These are phyloP conservation scores for Apiospora saccharicola DNA, from an alignment of 2,329 filamentous ascomycete genomes.

Conservation along the genomic window DNA sequence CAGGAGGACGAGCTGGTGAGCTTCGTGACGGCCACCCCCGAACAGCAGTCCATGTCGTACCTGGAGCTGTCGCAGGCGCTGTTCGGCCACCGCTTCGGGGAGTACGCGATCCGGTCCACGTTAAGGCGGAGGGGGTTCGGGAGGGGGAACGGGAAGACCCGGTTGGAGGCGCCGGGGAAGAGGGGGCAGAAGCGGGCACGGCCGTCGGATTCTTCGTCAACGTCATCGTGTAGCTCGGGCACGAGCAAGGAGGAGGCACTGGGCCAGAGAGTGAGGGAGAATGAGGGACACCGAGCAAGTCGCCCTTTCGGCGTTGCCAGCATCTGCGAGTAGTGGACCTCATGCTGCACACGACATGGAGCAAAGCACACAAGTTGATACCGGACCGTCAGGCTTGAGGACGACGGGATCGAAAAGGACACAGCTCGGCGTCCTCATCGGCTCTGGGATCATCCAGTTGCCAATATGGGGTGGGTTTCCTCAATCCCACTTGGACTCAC, in stretches of 20 bases:
- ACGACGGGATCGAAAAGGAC: background rate
- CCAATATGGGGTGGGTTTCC: constrained; percentile 4
- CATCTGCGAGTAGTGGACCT: background rate
- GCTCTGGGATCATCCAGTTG: constrained; percentile 8
- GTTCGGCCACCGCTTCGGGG: background rate
- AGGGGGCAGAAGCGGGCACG: background rate
- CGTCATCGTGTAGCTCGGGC: too few species aligned
- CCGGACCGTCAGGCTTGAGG: background rate
- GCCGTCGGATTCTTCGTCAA: background rate
- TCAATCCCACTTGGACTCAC: background rate
- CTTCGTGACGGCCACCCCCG: background rate
- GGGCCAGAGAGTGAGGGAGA: background rate
- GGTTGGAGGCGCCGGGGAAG: background rate
- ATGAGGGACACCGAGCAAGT: background rate
- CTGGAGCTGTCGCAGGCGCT: constrained; percentile 2
- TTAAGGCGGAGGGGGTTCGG: background rate
- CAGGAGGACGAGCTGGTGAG: constrained; percentile 13
- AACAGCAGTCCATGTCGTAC: constrained; percentile 13
- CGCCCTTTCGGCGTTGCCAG: background rate
- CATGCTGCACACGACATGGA: background rate
- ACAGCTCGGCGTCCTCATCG: background rate
- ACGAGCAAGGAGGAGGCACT: background rate
- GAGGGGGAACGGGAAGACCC: background rate
- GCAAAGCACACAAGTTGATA: background rate
- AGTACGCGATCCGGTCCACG: constrained; percentile 11